These are phyloP conservation scores for Antitrichia curtipendula DNA, from an alignment of 225 moss, liverwort and hornwort genomes.

Conservation along the genomic window DNA sequence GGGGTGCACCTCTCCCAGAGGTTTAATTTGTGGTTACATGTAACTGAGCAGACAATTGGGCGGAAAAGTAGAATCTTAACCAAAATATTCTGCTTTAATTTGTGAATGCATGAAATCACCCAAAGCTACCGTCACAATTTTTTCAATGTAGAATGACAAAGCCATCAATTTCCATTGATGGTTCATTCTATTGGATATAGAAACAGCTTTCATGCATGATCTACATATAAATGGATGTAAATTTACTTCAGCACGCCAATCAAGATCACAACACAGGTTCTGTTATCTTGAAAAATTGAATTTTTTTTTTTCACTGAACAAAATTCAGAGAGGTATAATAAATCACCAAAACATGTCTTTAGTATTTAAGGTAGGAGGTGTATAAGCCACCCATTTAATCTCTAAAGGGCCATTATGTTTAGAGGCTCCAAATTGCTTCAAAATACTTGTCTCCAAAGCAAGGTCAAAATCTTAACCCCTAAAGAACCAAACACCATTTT, in stretches of 20 bases:
- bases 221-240: neutral
- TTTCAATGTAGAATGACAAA: neutral
- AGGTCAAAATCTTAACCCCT: too few relatives aligned
- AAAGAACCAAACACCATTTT: too few relatives aligned
- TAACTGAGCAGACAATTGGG: neutral
- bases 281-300: neutral
- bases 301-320: neutral
- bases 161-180: neutral
- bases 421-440: too few relatives aligned
- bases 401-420: too few relatives aligned
- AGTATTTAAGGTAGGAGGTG: neutral
- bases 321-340: neutral
- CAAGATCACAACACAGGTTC: neutral
- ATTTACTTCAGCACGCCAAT: neutral
- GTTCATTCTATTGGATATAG: neutral
- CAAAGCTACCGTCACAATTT: neutral
- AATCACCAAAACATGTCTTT: neutral
- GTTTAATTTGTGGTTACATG: neutral
- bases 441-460: too few relatives aligned
- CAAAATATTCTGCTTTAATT: neutral
- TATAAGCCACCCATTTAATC: fast-evolving
- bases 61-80: neutral
- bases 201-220: neutral
- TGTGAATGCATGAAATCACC: neutral
- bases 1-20: neutral